Evolutionary conservation across 2,329 filamentous ascomycete species (phyloP).

Genomic region (Ophiostoma ulmi): DNA sequence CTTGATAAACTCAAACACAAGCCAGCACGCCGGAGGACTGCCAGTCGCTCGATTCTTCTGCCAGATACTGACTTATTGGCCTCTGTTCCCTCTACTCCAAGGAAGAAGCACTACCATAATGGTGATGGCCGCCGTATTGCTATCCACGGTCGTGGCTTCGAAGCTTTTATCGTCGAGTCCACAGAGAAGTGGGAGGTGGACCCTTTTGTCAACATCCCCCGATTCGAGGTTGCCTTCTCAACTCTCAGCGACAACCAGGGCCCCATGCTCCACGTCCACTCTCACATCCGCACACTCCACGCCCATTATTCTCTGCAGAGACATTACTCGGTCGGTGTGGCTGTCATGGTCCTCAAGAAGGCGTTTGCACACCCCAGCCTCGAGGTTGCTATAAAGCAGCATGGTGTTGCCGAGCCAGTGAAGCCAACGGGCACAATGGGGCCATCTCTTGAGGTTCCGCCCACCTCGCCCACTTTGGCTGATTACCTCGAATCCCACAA

Average conservation of each 20-base stretch:
- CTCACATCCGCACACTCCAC: conserved; percentile 70
- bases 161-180: conserved; percentile 86
- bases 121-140: conserved; percentile 77
- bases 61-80: conserved; percentile 62
- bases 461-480: not conserved
- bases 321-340: conserved; percentile 84
- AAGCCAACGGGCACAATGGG: not conserved
- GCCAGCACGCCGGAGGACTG: conserved; percentile 62
- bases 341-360: conserved; percentile 66
- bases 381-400: conserved; percentile 33
- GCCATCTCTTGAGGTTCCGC: not conserved
- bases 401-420: not conserved
- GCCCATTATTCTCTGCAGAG: conserved; percentile 89
- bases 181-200: conserved; percentile 78
- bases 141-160: conserved; percentile 74
- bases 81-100: conserved; percentile 48
- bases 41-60: conserved; percentile 62
- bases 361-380: conserved; percentile 56
- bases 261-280: conserved; percentile 80
- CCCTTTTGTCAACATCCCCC: conserved; percentile 78
- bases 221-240: conserved; percentile 79
- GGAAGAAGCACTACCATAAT: conserved; percentile 49
- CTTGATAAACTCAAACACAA: conserved; percentile 58
- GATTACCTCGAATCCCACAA: not conserved
- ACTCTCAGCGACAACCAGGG: conserved; percentile 83